Base-by-base conservation (phyloP, 371 early-diverging fungal genomes). In the Mucor irregularis region DNA sequence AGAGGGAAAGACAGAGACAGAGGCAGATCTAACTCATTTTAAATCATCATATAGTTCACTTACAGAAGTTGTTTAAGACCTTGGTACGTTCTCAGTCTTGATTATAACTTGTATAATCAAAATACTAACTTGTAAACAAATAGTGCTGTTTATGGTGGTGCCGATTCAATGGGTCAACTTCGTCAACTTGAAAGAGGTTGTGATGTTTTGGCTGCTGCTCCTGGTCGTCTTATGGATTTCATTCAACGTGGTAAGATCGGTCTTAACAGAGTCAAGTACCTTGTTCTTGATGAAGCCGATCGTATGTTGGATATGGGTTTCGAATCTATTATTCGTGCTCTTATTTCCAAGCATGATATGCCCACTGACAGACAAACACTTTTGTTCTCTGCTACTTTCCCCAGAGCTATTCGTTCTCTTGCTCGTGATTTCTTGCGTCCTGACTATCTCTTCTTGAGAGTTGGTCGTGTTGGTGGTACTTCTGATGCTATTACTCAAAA, bases 241-340 rank as follows among this genome's bases (percentile, higher is more conserved):
- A 78, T 98, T 34, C 84, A 92, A 44, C 81, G 88, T 49, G 85
- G 87, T 16, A 80, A 81, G 52, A 77, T 95, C 17, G 90, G 88
- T 38, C 76, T 99, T 38, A 72, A 81, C 19, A 78, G 92, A 50
- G 92, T 98, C 37, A 71, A 73, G 24, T 97, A 95, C 64, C 79
- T 98, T 17, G 92, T 99, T 45, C 81, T 99, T 56, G 99, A 99
- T 76, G 99, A 99, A 67, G 97, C 97, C 8, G 97, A 98, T 66
- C 83, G 97, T 55, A 97, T 98, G 98, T 74, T 99, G 56, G 99
- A 99, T 71, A 97, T 98, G 98, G 99, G 99, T 51, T 99, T 99
- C 74, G 99, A 99, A 81, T 86, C 91, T 21, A 90, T 96, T 66
- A 84, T 99, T 28, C 88, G 96, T 65, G 84, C 83, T 61, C 93